These are phyloP conservation scores for Bothriochloa decipiens DNA, from an alignment of 176 grass and related monocot species.

Conservation along the genomic window DNA sequence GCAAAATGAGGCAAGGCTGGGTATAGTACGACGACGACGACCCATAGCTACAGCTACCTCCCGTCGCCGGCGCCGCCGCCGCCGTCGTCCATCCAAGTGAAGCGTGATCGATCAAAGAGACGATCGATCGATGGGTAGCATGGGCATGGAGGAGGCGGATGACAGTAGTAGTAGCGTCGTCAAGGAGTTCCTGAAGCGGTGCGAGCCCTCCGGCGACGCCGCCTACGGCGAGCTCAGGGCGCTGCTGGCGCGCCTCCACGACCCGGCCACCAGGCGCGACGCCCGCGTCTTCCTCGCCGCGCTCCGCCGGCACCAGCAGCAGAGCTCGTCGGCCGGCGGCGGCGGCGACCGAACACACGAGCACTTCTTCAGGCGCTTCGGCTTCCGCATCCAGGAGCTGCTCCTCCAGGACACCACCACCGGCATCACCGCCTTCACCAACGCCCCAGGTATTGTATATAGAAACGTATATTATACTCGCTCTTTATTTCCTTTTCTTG, in stretches of 20 bases:
- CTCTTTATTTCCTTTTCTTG: too few species aligned
- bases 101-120: too few species aligned
- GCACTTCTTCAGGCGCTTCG: conserved; percentile 37
- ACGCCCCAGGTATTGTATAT: not conserved
- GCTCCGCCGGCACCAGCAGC: conserved; percentile 2
- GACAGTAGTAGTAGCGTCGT: not conserved
- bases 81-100: too few species aligned
- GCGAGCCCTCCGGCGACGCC: conserved; percentile 44
- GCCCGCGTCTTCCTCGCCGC: conserved; percentile 45
- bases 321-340: not conserved
- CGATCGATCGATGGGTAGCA: conserved; percentile 3
- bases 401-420: conserved; percentile 14
- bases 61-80: too few species aligned
- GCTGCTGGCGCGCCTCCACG: conserved; percentile 37
- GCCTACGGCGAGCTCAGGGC: conserved; percentile 55
- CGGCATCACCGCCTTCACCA: not conserved
- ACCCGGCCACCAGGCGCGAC: conserved; percentile 36
- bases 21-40: too few species aligned
- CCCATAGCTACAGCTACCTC: too few species aligned
- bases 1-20: too few species aligned
- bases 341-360: not conserved
- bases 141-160: conserved; percentile 20
- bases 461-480: too few species aligned
- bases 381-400: conserved; percentile 47
- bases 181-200: conserved; percentile 43